Conservation (phyloP, 208 protist species). For the Crithidia expoeki region DNA sequence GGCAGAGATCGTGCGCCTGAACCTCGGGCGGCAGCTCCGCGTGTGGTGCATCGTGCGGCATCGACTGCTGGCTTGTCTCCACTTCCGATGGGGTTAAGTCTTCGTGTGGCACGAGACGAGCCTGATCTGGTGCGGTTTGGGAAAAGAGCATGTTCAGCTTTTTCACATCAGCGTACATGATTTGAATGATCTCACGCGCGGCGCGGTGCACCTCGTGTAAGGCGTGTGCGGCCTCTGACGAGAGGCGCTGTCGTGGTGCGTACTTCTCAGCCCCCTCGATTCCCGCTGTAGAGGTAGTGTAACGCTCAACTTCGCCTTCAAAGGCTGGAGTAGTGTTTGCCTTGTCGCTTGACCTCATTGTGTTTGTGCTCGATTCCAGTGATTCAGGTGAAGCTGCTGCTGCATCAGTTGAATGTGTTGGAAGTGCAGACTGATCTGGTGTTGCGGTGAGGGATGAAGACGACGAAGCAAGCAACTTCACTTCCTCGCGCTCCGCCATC, state of each 20-base stretch:
- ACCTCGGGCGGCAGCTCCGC: not conserved
- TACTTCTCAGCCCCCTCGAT: too few relatives aligned
- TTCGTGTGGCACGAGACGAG: not conserved
- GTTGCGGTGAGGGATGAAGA: not conserved
- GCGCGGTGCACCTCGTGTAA: conserved; percentile 31
- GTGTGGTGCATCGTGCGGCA: not conserved
- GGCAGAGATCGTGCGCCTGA: conserved; percentile 7
- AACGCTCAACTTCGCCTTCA: too few relatives aligned
- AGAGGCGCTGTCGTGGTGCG: not conserved
- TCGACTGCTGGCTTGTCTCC: too few relatives aligned
- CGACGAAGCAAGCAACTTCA: not conserved
- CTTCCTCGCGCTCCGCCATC: conserved; percentile 1
- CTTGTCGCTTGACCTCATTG: too few relatives aligned
- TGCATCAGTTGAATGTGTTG: not conserved
- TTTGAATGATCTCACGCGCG: conserved; percentile 8
- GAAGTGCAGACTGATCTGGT: not conserved
- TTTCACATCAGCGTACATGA: conserved; percentile 2
- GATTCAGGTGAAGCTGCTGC: not conserved
- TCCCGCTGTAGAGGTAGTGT: too few relatives aligned
- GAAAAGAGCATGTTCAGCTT: conserved; percentile 8
- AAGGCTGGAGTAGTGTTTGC: too few relatives aligned
- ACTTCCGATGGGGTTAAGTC: not conserved
- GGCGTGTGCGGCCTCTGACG: conserved; percentile 15
- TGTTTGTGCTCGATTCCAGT: not conserved
- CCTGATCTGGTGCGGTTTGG: not conserved